Evolutionary conservation across 2,329 filamentous ascomycete genomes (phyloP).

Genomic region (Arthrobotrys iridis): DNA sequence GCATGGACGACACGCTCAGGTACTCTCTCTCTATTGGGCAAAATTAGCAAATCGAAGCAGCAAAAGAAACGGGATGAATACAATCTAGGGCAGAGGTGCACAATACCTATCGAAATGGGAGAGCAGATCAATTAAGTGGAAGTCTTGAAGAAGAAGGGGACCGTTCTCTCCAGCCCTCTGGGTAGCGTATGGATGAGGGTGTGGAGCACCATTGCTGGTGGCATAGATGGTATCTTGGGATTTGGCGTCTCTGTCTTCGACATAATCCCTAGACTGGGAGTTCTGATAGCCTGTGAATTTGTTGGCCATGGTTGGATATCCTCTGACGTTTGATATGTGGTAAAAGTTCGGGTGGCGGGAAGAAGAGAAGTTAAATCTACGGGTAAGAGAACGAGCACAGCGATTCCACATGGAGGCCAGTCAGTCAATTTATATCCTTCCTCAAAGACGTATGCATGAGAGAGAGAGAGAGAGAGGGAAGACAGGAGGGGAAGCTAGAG

Average conservation of each 20-base stretch:
- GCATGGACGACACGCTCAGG: constrained; percentile 63
- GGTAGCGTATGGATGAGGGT: constrained; percentile 69
- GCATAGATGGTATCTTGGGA: constrained; percentile 63
- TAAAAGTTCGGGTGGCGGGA: constrained; percentile 1
- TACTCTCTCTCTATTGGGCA: constrained; percentile 62
- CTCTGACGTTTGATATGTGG: constrained; percentile 13
- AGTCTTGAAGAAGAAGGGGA: constrained; percentile 71
- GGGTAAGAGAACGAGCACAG: constrained; percentile 3
- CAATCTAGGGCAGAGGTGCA: constrained; percentile 1
- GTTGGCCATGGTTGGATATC: constrained; percentile 32
- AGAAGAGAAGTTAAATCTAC: constrained; percentile 20
- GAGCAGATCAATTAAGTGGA: constrained; percentile 72
- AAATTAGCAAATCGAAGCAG: background rate
- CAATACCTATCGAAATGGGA: constrained; percentile 65
- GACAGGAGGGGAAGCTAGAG: background rate
- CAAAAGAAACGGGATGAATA: background rate
- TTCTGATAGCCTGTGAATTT: constrained; percentile 47
- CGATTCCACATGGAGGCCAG: constrained; percentile 37
- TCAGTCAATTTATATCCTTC: constrained; percentile 14
- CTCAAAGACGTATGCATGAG: background rate
- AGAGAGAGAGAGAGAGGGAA: background rate
- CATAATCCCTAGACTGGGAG: constrained; percentile 38
- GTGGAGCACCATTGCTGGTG: constrained; percentile 68
- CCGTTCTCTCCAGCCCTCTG: constrained; percentile 70
- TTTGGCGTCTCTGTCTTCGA: constrained; percentile 41